Evolutionary conservation across 2,329 filamentous ascomycete species (phyloP).

Genomic region (Trichoderma gracile): DNA sequence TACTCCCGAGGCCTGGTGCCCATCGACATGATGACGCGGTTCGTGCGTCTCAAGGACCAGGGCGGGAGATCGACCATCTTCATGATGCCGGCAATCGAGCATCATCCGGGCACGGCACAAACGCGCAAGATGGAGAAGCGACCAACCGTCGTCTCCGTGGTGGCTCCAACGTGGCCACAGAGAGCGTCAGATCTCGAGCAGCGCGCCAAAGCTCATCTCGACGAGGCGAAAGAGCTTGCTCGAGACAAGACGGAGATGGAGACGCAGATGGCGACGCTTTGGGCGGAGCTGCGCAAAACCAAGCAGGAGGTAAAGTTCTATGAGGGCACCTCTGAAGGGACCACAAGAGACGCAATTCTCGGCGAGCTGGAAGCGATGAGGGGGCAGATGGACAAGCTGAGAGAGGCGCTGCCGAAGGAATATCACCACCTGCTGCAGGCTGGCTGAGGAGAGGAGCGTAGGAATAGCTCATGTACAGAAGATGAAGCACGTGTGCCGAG

Average conservation of each 20-base stretch:
- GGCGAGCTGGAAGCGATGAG: constrained; percentile 22
- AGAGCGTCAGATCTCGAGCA: constrained; percentile 39
- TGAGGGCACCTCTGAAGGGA: constrained; percentile 25
- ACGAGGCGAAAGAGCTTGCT: constrained; percentile 29
- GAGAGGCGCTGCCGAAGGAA: constrained; percentile 22
- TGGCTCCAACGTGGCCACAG: constrained; percentile 36
- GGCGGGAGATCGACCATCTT: constrained; percentile 51
- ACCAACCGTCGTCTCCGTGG: constrained; percentile 43
- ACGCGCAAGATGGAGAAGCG: constrained; percentile 49
- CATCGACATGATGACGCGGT: constrained; percentile 53
- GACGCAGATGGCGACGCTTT: constrained; percentile 28
- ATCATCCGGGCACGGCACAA: constrained; percentile 47
- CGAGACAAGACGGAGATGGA: constrained; percentile 32
- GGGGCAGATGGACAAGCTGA: constrained; percentile 29
- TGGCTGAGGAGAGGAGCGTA: not conserved
- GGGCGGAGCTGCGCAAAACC: constrained; percentile 30
- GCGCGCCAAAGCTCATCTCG: constrained; percentile 31
- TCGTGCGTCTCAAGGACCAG: constrained; percentile 51
- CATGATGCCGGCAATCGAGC: constrained; percentile 51
- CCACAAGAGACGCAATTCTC: constrained; percentile 21
- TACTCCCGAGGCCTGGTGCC: constrained; percentile 49
- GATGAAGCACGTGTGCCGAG: not conserved
- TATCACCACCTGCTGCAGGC: constrained; percentile 13
- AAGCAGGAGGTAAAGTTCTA: constrained; percentile 29
- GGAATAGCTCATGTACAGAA: no score